phyloP scores from a whole-genome alignment of 257 asterid species.

The Ilex aquifolium region DNA sequence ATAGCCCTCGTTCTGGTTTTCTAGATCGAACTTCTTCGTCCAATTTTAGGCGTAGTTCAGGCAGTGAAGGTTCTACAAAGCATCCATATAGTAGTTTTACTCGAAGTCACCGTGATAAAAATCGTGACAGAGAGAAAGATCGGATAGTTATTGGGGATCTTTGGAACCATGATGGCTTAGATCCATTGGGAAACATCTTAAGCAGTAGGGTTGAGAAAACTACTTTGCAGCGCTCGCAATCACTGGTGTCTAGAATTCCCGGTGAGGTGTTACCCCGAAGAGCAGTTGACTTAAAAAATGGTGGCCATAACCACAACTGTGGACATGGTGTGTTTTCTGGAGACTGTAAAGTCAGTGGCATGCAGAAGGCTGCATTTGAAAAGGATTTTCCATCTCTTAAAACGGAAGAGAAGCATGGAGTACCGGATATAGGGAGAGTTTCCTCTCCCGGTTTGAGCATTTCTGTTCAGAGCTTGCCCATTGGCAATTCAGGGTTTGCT shows the following conservation, averaged over 20 bases:
- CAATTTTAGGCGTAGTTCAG: slow-evolving; percentile 42
- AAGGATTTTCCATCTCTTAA: slow-evolving; percentile 78
- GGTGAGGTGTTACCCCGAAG: slow-evolving; percentile 32
- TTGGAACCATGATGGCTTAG: slow-evolving; percentile 41
- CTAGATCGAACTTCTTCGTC: slow-evolving; percentile 43
- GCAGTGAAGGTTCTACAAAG: slow-evolving; percentile 48
- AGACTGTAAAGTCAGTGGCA: slow-evolving; percentile 29
- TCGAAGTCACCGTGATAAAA: slow-evolving; percentile 56
- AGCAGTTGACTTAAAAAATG: slow-evolving; percentile 31
- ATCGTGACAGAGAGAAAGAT: slow-evolving; percentile 49
- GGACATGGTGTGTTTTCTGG: slow-evolving; percentile 29
- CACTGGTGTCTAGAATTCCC: slow-evolving; percentile 50
- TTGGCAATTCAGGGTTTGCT: slow-evolving; percentile 44
- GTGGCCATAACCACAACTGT: slow-evolving; percentile 15
- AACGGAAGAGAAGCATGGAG: slow-evolving; percentile 49
- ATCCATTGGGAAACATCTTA: slow-evolving; percentile 36
- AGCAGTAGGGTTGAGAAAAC: slow-evolving; percentile 35
- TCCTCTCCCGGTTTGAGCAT: slow-evolving; percentile 55
- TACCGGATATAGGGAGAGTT: slow-evolving; percentile 39
- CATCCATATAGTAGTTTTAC: slow-evolving; percentile 73
- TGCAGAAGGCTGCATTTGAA: slow-evolving; percentile 46
- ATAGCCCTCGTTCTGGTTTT: slow-evolving; percentile 26
- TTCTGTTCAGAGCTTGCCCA: slow-evolving; percentile 52
- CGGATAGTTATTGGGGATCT: slow-evolving; percentile 30
- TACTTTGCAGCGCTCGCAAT: slow-evolving; percentile 52